Base-by-base conservation (phyloP, 345 rosid species). In the Salix arbutifolia region DNA sequence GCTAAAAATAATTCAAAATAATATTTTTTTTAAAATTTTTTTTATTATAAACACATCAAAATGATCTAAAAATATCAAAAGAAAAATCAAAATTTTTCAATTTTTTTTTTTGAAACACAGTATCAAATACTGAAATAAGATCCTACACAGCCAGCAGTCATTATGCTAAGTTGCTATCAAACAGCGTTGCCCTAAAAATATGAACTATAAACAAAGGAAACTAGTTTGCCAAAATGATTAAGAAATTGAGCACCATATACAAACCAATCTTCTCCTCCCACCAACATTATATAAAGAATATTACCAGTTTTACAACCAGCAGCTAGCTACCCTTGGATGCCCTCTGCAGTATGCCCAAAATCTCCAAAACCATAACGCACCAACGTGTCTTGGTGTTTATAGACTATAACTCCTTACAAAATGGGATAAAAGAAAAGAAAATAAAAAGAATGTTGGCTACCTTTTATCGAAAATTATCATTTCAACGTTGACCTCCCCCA, bases 351-450 rank as follows among this genome's bases (percentile, higher is more conserved):
- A 70, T 50, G n/a, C 64, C 48, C 65, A 38, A 30, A 44, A 30
- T 16, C 23, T 56, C 48, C 74, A 76, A 5, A 30, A 35, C 37
- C 37, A 75, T 23, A 21, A 65, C 48, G 65, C 4, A 42, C 25
- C 66, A 19, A n/a, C 14, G 23, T 52, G 68, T 11, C 17, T 4
- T 68, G 18, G 8, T 12, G 17, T 44, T 58, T 46, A 65, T 19
- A 23, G 60, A 56, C 50, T 67, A 28, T n/a, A 73, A 73, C 77
- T 67, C 30, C 3, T 67, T 79, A 74, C 82, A 79, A 65, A 75
- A 75, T 71, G 71, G 25, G 71, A 21, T 28, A n/a, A 19, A n/a
- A 14, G 12, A 11, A 16, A 48, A 37, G 5, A 8, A 37, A 4
- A 21, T 66, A 21, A 14, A 66, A 78, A 44, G 70, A 73, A 79